Evolutionary conservation across 2,329 filamentous ascomycete species (phyloP).

Genomic region (Verticillium alfalfae): DNA sequence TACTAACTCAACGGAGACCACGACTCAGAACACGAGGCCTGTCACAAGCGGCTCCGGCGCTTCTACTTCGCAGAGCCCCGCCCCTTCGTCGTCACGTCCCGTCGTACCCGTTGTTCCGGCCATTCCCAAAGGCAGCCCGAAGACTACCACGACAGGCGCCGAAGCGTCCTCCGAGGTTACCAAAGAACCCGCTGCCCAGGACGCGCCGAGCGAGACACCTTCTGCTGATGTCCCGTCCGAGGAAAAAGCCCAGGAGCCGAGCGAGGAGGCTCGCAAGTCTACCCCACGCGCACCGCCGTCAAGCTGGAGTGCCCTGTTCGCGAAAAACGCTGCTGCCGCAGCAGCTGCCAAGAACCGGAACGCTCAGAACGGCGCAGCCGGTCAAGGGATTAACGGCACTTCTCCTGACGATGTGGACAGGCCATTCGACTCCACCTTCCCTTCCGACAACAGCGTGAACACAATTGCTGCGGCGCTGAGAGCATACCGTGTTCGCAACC

Average conservation of each 20-base stretch:
- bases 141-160: constrained; percentile 15
- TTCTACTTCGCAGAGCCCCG: not conserved
- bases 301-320: constrained; percentile 35
- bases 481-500: constrained; percentile 62
- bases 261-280: constrained; percentile 9
- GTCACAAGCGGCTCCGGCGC: constrained; percentile 8
- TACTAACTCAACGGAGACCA: constrained; percentile 10
- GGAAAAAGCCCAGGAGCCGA: constrained; percentile 2
- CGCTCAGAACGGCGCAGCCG: constrained; percentile 13
- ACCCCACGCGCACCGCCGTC: constrained; percentile 23
- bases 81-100: constrained; percentile 13
- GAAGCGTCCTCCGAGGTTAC: constrained; percentile 10
- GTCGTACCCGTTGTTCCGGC: constrained; percentile 41
- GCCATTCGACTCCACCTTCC: not conserved
- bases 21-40: constrained; percentile 8
- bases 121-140: constrained; percentile 32
- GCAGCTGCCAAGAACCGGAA: constrained; percentile 10
- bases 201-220: constrained; percentile 8
- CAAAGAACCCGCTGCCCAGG: constrained; percentile 15
- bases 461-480: constrained; percentile 73
- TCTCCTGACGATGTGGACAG: not conserved
- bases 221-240: not conserved
- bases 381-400: constrained; percentile 10
- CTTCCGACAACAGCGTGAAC: constrained; percentile 20
- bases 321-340: constrained; percentile 17